These are phyloP conservation scores for Avena insularis DNA, from an alignment of 176 grass and related monocot genomes.

Conservation along the genomic window DNA sequence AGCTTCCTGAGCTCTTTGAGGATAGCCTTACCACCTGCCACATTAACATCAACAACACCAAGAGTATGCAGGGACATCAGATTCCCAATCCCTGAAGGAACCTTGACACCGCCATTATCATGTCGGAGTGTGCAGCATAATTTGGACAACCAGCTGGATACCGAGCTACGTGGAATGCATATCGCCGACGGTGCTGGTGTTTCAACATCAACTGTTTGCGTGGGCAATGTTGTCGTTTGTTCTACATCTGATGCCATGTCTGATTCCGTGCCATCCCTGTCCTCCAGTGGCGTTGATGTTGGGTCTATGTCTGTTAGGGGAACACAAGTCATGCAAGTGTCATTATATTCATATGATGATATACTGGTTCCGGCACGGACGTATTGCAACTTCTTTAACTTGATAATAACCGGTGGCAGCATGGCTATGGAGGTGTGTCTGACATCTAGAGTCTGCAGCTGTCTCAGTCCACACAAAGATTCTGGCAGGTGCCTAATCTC, in stretches of 20 bases:
- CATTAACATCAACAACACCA: neutral
- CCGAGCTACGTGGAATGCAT: neutral
- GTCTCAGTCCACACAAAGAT: neutral
- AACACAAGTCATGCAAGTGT: neutral
- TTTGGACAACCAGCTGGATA: neutral
- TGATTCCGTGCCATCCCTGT: neutral
- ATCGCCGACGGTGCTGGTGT: neutral
- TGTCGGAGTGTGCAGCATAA: neutral
- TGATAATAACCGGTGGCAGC: neutral
- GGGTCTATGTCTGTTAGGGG: neutral
- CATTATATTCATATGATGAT: neutral
- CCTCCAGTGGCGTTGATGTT: neutral
- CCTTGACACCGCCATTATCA: neutral
- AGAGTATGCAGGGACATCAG: neutral
- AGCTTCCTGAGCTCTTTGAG: neutral
- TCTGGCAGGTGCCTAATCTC: neutral
- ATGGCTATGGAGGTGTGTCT: neutral
- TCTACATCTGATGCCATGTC: neutral
- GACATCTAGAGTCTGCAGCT: slow-evolving; percentile 25
- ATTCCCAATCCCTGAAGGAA: neutral
- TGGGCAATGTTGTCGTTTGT: neutral
- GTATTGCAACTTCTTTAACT: neutral
- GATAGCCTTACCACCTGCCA: neutral
- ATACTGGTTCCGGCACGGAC: neutral
- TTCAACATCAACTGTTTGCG: neutral